Evolutionary conservation across 73 alveolate species (phyloP).

Genomic region (Paramecium primaurelia): DNA sequence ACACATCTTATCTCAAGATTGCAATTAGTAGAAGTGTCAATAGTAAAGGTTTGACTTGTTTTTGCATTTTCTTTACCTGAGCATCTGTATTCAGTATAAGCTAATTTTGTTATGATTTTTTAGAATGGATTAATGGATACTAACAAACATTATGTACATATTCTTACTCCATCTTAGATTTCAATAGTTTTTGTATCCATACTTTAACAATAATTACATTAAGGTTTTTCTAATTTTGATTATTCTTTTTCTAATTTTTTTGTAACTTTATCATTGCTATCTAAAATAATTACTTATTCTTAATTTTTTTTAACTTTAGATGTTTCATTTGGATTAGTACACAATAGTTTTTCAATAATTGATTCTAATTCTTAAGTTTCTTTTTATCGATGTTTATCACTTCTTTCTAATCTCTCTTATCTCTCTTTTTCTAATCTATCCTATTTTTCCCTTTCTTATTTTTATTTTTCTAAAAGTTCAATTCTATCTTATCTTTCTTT

Average conservation of each 20-base stretch:
- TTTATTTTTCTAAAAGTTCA: neutral
- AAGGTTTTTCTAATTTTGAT: neutral
- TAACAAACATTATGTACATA: slow-evolving; percentile 1
- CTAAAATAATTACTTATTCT: neutral
- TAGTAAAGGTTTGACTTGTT: neutral
- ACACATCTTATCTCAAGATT: slow-evolving; percentile 36
- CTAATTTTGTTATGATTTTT: neutral
- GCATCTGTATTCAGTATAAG: neutral
- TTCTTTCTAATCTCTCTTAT: neutral
- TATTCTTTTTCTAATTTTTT: neutral
- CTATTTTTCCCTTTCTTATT: neutral
- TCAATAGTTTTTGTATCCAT: neutral
- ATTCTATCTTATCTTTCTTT: neutral
- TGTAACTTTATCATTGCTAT: neutral
- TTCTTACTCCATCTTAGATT: neutral
- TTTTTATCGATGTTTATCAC: neutral
- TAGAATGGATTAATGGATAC: neutral
- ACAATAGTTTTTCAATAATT: neutral
- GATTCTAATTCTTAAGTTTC: neutral
- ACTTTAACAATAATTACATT: neutral
- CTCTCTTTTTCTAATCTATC: neutral
- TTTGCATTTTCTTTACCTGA: neutral
- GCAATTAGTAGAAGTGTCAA: neutral
- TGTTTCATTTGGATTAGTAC: neutral
- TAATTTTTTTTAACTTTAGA: neutral